These are phyloP conservation scores for Forsythia viridissima DNA, from an alignment of 257 asterid genomes.

Conservation along the genomic window DNA sequence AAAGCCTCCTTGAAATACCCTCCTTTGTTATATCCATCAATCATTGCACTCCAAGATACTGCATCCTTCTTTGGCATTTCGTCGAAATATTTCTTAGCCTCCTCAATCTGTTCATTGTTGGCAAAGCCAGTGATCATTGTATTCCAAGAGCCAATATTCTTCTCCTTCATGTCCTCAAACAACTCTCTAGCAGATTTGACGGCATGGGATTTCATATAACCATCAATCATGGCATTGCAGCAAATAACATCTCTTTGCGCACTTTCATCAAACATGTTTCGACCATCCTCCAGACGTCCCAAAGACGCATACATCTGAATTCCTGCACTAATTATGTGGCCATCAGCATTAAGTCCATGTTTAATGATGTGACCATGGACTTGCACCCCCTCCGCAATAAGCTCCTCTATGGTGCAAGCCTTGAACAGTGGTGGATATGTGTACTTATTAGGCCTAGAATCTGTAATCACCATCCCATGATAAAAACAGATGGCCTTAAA, in stretches of 20 bases:
- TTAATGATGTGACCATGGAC: conserved; percentile 40
- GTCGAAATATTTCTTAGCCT: conserved; percentile 41
- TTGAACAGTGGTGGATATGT: conserved; percentile 46
- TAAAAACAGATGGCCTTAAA: conserved; percentile 36
- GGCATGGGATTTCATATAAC: conserved; percentile 43
- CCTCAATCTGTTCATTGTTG: conserved; percentile 32
- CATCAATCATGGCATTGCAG: conserved; percentile 54
- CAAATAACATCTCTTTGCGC: conserved; percentile 41
- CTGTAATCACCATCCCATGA: conserved; percentile 31
- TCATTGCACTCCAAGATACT: conserved; percentile 55
- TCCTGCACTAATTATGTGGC: conserved; percentile 41
- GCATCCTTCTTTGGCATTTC: conserved; percentile 43
- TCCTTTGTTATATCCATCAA: conserved; percentile 39
- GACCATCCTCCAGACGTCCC: conserved; percentile 35
- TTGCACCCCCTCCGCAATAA: conserved; percentile 39
- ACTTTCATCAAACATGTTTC: conserved; percentile 28
- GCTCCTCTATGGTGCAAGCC: conserved; percentile 36
- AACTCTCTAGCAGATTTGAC: conserved; percentile 30
- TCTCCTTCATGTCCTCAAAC: conserved; percentile 35
- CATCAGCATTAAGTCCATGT: conserved; percentile 27
- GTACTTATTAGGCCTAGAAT: conserved; percentile 39
- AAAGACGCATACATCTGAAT: conserved; percentile 51
- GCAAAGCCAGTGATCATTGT: conserved; percentile 42
- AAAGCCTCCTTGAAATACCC: conserved; percentile 44
- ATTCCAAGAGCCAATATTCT: conserved; percentile 46